phyloP scores from a whole-genome alignment of 352 stramenopile genomes.

The Phytophthora foliorum region DNA sequence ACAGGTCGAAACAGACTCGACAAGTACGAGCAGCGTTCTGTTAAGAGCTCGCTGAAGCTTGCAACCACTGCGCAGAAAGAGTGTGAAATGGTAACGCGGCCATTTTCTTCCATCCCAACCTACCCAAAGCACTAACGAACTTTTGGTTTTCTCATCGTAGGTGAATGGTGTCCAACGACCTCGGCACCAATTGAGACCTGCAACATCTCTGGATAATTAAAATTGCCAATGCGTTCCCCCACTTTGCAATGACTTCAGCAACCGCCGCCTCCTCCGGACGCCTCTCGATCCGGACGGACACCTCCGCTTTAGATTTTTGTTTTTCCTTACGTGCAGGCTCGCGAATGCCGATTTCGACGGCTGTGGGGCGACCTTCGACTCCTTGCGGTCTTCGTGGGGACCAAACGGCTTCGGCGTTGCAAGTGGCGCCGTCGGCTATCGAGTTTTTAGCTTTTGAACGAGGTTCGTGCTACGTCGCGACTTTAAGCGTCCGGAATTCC shows the following conservation, averaged over 20 bases:
- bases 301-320: conserved; percentile 12
- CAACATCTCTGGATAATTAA: too few relatives aligned
- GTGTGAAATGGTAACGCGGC: conserved; percentile 21
- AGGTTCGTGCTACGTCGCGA: conserved; percentile 70
- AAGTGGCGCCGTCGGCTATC: conserved; percentile 66
- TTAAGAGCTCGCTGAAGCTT: conserved; percentile 11
- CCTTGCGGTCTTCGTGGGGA: conserved; percentile 30
- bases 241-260: neutral
- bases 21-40: conserved; percentile 20
- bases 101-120: neutral
- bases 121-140: neutral
- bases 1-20: conserved; percentile 10
- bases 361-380: conserved; percentile 25
- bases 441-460: conserved; percentile 77
- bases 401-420: conserved; percentile 49
- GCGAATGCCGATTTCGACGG: conserved; percentile 16
- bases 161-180: neutral
- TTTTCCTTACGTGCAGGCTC: neutral
- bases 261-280: neutral
- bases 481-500: conserved; percentile 72
- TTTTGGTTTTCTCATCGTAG: neutral
- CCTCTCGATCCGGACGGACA: conserved; percentile 3
- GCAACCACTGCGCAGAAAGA: conserved; percentile 20
- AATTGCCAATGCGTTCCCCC: neutral
- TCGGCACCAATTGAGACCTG: neutral